phyloP scores from a whole-genome alignment of 2,329 filamentous ascomycete species.

The Fusarium sp. region DNA sequence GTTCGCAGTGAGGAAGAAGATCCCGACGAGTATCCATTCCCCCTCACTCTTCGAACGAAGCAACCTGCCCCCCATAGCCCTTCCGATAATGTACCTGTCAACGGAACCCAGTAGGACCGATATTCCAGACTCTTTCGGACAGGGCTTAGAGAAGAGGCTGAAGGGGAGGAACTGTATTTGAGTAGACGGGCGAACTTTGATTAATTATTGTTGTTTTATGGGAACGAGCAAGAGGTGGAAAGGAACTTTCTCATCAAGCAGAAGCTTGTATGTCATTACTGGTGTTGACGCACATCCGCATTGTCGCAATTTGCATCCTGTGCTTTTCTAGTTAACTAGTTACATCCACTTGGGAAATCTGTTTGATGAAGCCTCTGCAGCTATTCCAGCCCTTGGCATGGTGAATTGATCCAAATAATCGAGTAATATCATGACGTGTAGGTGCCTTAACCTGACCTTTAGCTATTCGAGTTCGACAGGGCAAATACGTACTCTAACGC shows the following conservation, averaged over 20 bases:
- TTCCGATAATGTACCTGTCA: slow-evolving; percentile 38
- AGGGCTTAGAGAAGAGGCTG: neutral
- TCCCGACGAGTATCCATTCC: slow-evolving; percentile 74
- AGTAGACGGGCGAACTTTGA: slow-evolving; percentile 20
- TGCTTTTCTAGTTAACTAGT: slow-evolving; percentile 31
- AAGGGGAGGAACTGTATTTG: slow-evolving; percentile 25
- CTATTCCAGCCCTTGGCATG: neutral
- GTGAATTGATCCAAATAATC: neutral
- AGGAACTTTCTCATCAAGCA: slow-evolving; percentile 1
- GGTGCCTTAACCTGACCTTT: neutral
- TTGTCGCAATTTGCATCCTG: slow-evolving; percentile 31
- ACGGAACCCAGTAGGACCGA: slow-evolving; percentile 36
- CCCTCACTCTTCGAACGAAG: slow-evolving; percentile 66
- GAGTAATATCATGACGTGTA: neutral
- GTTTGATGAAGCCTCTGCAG: slow-evolving; percentile 12
- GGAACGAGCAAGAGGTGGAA: neutral
- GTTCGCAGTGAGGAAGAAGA: slow-evolving; percentile 86
- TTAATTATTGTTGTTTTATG: slow-evolving; percentile 23
- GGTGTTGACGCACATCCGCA: slow-evolving; percentile 34
- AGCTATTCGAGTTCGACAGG: neutral
- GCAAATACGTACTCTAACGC: neutral
- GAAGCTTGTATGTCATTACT: slow-evolving; percentile 36
- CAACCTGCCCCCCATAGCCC: slow-evolving; percentile 47
- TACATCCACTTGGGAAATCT: slow-evolving; percentile 17
- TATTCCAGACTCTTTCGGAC: neutral